Conservation (phyloP, 2,329 filamentous ascomycete genomes). For the Lasiodiplodia sp. region DNA sequence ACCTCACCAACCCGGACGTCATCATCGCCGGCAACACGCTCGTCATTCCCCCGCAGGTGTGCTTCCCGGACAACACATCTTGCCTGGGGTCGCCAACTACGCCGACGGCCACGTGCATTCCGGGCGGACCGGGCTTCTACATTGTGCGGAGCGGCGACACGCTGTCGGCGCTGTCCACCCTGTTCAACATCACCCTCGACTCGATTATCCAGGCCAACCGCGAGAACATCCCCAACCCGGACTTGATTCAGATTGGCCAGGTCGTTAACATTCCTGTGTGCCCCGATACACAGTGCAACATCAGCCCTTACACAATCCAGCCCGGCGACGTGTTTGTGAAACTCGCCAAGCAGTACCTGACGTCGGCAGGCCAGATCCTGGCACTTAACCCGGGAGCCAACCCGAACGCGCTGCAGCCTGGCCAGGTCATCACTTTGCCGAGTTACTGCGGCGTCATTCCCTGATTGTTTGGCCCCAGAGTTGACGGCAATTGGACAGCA, state of each 20-base stretch:
- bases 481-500: neutral
- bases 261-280: slow-evolving; percentile 39
- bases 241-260: slow-evolving; percentile 34
- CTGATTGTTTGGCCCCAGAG: neutral
- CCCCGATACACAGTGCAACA: slow-evolving; percentile 33
- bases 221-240: slow-evolving; percentile 34
- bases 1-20: slow-evolving; percentile 23
- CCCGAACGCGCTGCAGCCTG: slow-evolving; percentile 32
- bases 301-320: slow-evolving; percentile 36
- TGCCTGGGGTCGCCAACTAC: slow-evolving; percentile 31
- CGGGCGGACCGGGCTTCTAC: slow-evolving; percentile 36
- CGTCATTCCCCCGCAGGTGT: slow-evolving; percentile 28
- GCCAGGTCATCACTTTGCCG: slow-evolving; percentile 24
- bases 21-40: slow-evolving; percentile 27
- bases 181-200: slow-evolving; percentile 38
- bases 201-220: slow-evolving; percentile 35
- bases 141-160: slow-evolving; percentile 35
- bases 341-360: slow-evolving; percentile 33
- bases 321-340: slow-evolving; percentile 37
- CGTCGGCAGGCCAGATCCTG: slow-evolving; percentile 36
- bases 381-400: slow-evolving; percentile 35
- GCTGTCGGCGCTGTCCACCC: slow-evolving; percentile 34
- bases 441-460: neutral
- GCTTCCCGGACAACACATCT: slow-evolving; percentile 36
- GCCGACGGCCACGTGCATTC: slow-evolving; percentile 35